These are phyloP conservation scores for Curvularia eragrostidis DNA, from an alignment of 2,329 filamentous ascomycete species.

Conservation along the genomic window DNA sequence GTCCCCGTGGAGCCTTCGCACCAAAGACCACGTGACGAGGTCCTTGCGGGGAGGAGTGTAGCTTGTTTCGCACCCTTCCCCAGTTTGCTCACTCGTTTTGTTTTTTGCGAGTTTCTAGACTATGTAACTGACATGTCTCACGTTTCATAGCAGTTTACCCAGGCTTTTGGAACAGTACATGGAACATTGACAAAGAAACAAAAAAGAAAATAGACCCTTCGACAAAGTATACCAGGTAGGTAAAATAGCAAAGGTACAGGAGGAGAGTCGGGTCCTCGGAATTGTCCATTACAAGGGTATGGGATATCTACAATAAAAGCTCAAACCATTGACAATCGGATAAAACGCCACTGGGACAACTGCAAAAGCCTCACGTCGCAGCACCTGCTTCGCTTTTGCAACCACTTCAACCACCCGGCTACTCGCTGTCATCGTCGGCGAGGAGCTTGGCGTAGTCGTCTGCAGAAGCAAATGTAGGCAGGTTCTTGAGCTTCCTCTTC, in stretches of 20 bases:
- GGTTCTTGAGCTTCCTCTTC: slow-evolving; percentile 82
- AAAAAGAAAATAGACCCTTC: not conserved
- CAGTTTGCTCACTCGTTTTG: not conserved
- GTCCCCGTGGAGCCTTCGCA: not conserved
- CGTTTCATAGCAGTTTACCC: not conserved
- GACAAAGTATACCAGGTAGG: too few relatives aligned
- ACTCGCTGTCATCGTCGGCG: slow-evolving; percentile 64
- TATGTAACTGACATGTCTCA: not conserved
- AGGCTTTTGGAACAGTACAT: not conserved
- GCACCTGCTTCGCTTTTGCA: not conserved
- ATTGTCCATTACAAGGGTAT: slow-evolving; percentile 34
- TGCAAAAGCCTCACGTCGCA: not conserved
- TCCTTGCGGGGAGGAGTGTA: not conserved
- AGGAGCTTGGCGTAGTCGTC: slow-evolving; percentile 93
- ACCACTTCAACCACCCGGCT: slow-evolving; percentile 7
- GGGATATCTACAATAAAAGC: slow-evolving; percentile 44
- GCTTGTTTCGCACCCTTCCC: not conserved
- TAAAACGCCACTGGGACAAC: slow-evolving; percentile 8
- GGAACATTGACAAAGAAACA: not conserved
- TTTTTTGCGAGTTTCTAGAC: not conserved
- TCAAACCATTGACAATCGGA: slow-evolving; percentile 18
- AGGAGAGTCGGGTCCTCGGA: not conserved
- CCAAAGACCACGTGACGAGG: not conserved
- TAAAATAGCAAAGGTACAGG: not conserved
- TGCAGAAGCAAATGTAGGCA: slow-evolving; percentile 90